phyloP scores from a whole-genome alignment of 768 basidiomycete genomes.

The Trametes maxima region DNA sequence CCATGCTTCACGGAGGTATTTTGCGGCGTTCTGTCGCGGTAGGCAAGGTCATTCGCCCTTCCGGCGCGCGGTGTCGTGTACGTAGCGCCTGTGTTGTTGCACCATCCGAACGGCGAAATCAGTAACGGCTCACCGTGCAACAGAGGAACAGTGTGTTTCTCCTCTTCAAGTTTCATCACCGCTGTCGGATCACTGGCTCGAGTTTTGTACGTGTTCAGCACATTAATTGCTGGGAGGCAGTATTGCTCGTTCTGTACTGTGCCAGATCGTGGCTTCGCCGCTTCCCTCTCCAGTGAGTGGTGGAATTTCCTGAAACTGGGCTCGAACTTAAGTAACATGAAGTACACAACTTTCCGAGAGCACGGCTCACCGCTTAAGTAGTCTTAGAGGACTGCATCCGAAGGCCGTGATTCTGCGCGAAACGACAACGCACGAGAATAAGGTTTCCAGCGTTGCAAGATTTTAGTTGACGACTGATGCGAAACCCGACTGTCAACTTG shows the following conservation, averaged over 20 bases:
- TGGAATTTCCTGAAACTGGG: no score
- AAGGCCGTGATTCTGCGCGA: neutral
- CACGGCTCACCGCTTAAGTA: no score
- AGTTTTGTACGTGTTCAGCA: neutral
- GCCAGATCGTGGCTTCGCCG: neutral
- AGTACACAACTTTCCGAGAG: no score
- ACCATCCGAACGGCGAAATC: neutral
- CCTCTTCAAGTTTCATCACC: neutral
- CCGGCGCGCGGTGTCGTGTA: conserved; percentile 2
- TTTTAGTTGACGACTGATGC: neutral
- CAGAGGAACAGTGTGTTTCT: neutral
- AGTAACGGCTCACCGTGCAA: neutral
- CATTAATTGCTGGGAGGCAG: neutral
- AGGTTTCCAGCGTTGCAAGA: neutral
- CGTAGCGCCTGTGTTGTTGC: neutral
- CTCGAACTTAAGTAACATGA: no score
- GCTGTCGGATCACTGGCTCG: neutral
- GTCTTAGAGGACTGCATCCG: no score
- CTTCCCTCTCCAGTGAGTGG: no score
- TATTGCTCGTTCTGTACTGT: neutral
- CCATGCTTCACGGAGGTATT: neutral
- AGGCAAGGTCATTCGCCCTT: neutral
- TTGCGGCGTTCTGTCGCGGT: neutral
- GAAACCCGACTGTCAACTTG: neutral
- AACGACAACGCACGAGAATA: neutral